These are phyloP conservation scores for Phanerochaete carnosa DNA, from an alignment of 768 basidiomycete genomes.

Conservation along the genomic window DNA sequence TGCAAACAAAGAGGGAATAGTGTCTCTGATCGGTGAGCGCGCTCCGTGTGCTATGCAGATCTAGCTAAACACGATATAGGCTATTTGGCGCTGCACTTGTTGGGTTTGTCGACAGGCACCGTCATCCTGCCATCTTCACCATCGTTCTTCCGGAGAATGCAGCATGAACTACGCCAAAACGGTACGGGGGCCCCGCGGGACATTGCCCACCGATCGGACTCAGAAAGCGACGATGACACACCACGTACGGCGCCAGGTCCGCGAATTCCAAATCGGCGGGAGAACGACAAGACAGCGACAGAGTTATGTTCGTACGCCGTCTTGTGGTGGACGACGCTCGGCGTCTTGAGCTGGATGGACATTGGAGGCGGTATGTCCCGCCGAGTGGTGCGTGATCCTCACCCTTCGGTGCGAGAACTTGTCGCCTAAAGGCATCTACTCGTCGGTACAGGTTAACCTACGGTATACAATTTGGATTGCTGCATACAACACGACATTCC, in stretches of 20 bases:
- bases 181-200: not conserved
- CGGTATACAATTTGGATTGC: slow-evolving; percentile 87
- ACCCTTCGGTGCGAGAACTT: not conserved
- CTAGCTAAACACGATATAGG: slow-evolving; percentile 40
- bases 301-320: slow-evolving; percentile 75
- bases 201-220: slow-evolving; percentile 15
- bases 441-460: slow-evolving; percentile 75
- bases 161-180: slow-evolving; percentile 27
- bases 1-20: slow-evolving; percentile 90
- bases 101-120: slow-evolving; percentile 82
- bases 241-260: slow-evolving; percentile 15
- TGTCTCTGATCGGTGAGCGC: slow-evolving; percentile 65
- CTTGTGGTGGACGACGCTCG: slow-evolving; percentile 73
- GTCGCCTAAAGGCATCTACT: not conserved
- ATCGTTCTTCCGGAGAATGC: slow-evolving; percentile 61
- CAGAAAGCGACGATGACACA: slow-evolving; percentile 15
- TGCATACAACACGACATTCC: slow-evolving; percentile 84
- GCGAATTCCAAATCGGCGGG: slow-evolving; percentile 36
- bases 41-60: not conserved
- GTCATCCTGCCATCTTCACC: slow-evolving; percentile 78
- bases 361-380: slow-evolving; percentile 50
- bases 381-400: slow-evolving; percentile 47
- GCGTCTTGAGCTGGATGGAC: slow-evolving; percentile 28
- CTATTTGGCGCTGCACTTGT: slow-evolving; percentile 85
- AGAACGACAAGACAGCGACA: slow-evolving; percentile 70